Base-by-base conservation (phyloP, 2,329 filamentous ascomycete genomes). In the Xylaria sp. region DNA sequence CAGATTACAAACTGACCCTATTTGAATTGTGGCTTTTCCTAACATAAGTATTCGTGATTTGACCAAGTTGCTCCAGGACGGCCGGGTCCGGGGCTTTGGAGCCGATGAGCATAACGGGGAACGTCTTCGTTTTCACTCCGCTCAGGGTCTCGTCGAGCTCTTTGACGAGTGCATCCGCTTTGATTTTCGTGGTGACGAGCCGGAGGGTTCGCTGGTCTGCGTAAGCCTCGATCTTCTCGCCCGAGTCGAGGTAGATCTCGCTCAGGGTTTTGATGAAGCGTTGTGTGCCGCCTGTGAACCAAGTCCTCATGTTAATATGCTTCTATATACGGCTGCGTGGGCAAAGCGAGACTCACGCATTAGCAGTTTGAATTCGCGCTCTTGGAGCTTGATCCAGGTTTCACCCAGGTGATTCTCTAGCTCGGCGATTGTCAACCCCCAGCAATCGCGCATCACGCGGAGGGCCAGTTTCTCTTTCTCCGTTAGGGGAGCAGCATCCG, bases 381-480 rank as follows among this genome's bases (percentile, higher is more conserved):
- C 79, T 13, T 77, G 74, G 23, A 88, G 71, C 68, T 73, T 78
- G 7, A 88, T 67, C 2, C 76, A 77, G 1, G 81, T 74, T 39
- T 79, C 77, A 6, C 87, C 87, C 3, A 82, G 74, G 6, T 79
- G 79, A 23, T 82, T 80, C 15, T 82, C 74, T 18, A 85, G 75
- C 70, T 87, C 84, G 63, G 81, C 79, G 2, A 84, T 81, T 9
- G 83, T 80, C n/a, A 89, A 71, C 2, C 80, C 81, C 87, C 87
- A 89, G 67, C 81, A 83, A 28, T 82, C 77, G 13, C 81, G 80
- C 79, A 89, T 79, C 63, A 89, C 77, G 65, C 77, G 78, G 18
- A 84, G 70, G 0, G 79, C 83, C 12, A 84, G 74, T 34, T 72
- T 79, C 48, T 82, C 76, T 34, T 72, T 79, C 48, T 82, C 76